Evolutionary conservation across 2,329 filamentous ascomycete species (phyloP), one percentile per base, ranked within the genome.

Genomic region (Pseudogymnoascus sp.): DNA sequence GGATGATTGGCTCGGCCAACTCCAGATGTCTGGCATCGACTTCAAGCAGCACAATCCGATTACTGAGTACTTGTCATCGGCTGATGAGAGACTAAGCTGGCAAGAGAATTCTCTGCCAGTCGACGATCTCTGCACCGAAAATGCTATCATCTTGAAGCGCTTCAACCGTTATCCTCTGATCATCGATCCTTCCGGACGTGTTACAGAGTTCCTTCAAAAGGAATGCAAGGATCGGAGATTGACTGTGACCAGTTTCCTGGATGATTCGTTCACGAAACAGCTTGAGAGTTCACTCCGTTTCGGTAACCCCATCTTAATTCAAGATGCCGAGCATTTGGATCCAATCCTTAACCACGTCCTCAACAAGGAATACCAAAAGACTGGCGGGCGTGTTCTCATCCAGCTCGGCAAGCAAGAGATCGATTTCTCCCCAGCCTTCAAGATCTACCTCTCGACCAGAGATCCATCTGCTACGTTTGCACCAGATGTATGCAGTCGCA

Each of bases 351-450:
- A 98, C 73, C 95, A 99, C 72, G 93, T 99, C 64, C 86, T 99
- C 77, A 99, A 99, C 80, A 99, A 99, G 77, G 95, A 99, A 74
- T 99, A 99, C 77, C 96, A 99, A 77, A 96, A 93, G 80, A 99
- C 96, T 28, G 95, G 95, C 70, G 95, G 95, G 21, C 93, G 95
- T 83, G 93, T 98, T 54, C 86, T 99, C 62, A 99, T 99, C 68
- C 95, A 99, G 77, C 90, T 99, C 43, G 95, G 95, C 72, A 97
- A 95, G 77, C 96, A 99, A 77, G 93, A 99, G 78, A 99, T 99
- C 69, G 95, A 99, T 77, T 99, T 99, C 78, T 99, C 95, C 61
- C 93, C 95, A 1, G 87, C 93, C 0, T 99, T 99, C 83, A 95
- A 89, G 78, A 83, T 99, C 34, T 99, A 96, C 75, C 81, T 99